Base-by-base conservation (phyloP, 2,329 filamentous ascomycete species). In the Fusarium sp. region DNA sequence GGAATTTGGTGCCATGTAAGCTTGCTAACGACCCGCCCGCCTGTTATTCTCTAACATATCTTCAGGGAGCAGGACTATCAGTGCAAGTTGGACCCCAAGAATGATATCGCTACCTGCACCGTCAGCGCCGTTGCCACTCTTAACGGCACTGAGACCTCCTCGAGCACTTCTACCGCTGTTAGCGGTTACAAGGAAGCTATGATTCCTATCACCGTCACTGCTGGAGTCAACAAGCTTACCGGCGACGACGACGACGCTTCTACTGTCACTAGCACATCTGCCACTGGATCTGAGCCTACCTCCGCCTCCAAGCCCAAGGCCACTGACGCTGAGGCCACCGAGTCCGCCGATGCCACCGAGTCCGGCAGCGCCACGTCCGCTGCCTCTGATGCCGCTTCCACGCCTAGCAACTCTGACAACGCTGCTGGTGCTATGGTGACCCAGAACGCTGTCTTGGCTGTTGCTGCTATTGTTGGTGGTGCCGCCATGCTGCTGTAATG, bases 181-280 rank as follows among this genome's bases (percentile, higher is more conserved):
- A 52, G 31, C 11, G 40, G 64, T 19, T 72, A 75, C 54, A 46
- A 46, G n/a, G 19, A 49, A 0, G 8, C 53, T 19, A 59, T 72
- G 35, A 29, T 64, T 11, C 70, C 76, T 52, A 72, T 79, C 24
- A 76, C 75, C 31, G 61, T 80, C 48, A 78, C 77, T 15, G 75
- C 74, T 13, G 78, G 78, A 5, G 51, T 71, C 31, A 73, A 78
- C 46, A 78, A 77, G 68, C 68, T 80, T 19, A 55, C 47, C 34
- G 49, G 38, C 12, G 65, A 49, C 39, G 45, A 56, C 4, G 57
- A 44, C 25, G 39, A 38, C 12, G 22, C 36, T 26, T 26, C 39
- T 26, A 24, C 39, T 41, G 39, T 24, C 15, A 24, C 39, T 15
- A 24, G 39, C 29, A 43, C 57, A 26, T 65, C 65, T 26, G 54